Evolutionary conservation across 768 basidiomycete species (phyloP).

Genomic region (Auricularia heimuer): DNA sequence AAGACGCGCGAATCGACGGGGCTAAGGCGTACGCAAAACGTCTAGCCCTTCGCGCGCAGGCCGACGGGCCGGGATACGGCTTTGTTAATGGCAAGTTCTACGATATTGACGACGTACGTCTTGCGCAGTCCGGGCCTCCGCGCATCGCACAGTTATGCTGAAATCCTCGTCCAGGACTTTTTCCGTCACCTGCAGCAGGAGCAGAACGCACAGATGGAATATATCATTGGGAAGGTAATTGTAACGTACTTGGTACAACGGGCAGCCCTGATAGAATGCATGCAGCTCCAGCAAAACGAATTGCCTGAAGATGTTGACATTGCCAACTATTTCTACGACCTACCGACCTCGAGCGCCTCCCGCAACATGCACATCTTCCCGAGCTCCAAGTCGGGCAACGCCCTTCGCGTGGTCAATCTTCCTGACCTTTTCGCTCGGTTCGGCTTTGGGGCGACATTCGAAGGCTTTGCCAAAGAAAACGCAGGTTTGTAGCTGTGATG

Average conservation of each 20-base stretch:
- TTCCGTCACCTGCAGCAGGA: slow-evolving; percentile 53
- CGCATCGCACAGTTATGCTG: slow-evolving; percentile 3
- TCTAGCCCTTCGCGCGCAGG: slow-evolving; percentile 30
- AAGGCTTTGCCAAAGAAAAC: slow-evolving; percentile 43
- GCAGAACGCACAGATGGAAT: slow-evolving; percentile 46
- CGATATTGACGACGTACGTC: slow-evolving; percentile 54
- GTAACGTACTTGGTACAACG: neutral
- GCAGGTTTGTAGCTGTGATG: slow-evolving; percentile 35
- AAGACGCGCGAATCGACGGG: slow-evolving; percentile 30
- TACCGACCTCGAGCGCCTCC: slow-evolving; percentile 57
- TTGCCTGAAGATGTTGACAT: slow-evolving; percentile 32
- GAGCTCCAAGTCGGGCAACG: slow-evolving; percentile 27
- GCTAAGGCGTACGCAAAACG: slow-evolving; percentile 47
- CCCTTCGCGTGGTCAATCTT: slow-evolving; percentile 45
- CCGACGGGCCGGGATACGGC: slow-evolving; percentile 42
- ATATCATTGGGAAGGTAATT: slow-evolving; percentile 60
- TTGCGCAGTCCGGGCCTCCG: neutral
- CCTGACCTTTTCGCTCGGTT: slow-evolving; percentile 41
- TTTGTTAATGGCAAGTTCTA: slow-evolving; percentile 88
- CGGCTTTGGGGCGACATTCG: slow-evolving; percentile 31
- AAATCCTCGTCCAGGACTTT: slow-evolving; percentile 41
- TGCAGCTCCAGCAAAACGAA: slow-evolving; percentile 26
- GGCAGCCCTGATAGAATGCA: slow-evolving; percentile 35
- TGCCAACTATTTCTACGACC: slow-evolving; percentile 80
- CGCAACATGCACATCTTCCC: slow-evolving; percentile 74